phyloP scores from a whole-genome alignment of 2,329 filamentous ascomycete species.

The Biscogniauxia marginata region DNA sequence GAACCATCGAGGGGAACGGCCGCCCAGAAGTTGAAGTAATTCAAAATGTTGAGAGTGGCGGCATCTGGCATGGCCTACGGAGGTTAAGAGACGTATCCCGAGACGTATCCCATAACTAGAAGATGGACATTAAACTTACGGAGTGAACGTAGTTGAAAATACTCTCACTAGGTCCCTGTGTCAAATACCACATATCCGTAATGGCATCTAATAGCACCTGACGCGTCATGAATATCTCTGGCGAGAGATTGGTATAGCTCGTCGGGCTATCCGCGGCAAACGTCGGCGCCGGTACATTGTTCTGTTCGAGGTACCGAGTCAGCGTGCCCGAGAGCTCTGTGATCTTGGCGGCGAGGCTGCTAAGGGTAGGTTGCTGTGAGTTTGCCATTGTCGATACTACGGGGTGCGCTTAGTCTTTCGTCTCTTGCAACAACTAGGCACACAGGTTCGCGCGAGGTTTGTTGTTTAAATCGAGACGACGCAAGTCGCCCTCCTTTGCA shows the following conservation, averaged over 20 bases:
- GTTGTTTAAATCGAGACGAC: not conserved
- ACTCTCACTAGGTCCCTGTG: conserved; percentile 49
- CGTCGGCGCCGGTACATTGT: conserved; percentile 41
- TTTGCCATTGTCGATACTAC: conserved; percentile 25
- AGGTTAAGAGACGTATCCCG: conserved; percentile 4
- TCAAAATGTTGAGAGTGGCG: conserved; percentile 45
- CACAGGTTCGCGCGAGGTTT: not conserved
- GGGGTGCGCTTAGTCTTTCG: not conserved
- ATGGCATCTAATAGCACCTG: conserved; percentile 45
- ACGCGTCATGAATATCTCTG: conserved; percentile 42
- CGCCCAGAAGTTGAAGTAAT: conserved; percentile 52
- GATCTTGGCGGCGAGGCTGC: conserved; percentile 44
- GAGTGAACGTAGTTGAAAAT: conserved; percentile 45
- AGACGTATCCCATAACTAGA: not conserved
- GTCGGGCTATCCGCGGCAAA: conserved; percentile 44
- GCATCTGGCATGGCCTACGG: conserved; percentile 43
- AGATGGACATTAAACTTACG: conserved; percentile 26
- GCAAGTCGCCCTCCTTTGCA: not conserved
- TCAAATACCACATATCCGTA: conserved; percentile 45
- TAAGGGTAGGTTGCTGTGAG: conserved; percentile 36
- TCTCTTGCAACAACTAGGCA: not conserved
- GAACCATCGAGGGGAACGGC: conserved; percentile 47
- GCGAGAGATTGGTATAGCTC: conserved; percentile 41
- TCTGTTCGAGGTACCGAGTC: conserved; percentile 40
- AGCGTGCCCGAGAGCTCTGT: conserved; percentile 43